These are phyloP conservation scores for sweet orange (Citrus sinensis) DNA, from an alignment of 345 rosid species.

Conservation along the genomic window DNA sequence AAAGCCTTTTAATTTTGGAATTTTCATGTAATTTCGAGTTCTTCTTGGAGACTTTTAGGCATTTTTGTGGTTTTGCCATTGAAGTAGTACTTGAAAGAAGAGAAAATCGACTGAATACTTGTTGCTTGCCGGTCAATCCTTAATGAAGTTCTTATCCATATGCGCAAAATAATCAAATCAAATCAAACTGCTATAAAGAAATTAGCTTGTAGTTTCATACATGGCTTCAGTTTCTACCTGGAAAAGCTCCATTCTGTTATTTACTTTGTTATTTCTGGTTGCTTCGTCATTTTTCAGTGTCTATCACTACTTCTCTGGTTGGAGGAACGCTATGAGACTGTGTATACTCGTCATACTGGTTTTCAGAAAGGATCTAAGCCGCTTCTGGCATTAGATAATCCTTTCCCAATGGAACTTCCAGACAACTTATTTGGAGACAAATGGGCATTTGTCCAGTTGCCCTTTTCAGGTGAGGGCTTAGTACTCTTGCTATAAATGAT, in stretches of 20 bases:
- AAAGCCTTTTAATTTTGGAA: background rate
- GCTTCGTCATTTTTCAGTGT: slow-evolving; percentile 48
- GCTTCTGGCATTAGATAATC: slow-evolving; percentile 76
- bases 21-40: background rate
- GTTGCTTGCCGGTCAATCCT: background rate
- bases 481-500: background rate
- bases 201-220: background rate
- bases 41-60: background rate
- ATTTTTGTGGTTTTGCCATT: background rate
- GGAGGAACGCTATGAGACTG: slow-evolving; percentile 84
- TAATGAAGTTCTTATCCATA: background rate
- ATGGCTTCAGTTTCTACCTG: background rate
- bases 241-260: background rate
- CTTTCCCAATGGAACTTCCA: slow-evolving; percentile 92
- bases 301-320: slow-evolving; percentile 80
- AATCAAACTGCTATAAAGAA: background rate
- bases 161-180: background rate
- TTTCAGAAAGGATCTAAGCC: slow-evolving; percentile 90
- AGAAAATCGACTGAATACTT: background rate
- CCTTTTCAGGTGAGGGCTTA: slow-evolving; percentile 55
- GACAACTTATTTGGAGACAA: slow-evolving; percentile 83
- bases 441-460: slow-evolving; percentile 96
- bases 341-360: slow-evolving; percentile 83
- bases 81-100: background rate
- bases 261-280: slow-evolving; percentile 7